Evolutionary conservation across 2,329 filamentous ascomycete genomes (phyloP).

Genomic region (Periconia digitata): DNA sequence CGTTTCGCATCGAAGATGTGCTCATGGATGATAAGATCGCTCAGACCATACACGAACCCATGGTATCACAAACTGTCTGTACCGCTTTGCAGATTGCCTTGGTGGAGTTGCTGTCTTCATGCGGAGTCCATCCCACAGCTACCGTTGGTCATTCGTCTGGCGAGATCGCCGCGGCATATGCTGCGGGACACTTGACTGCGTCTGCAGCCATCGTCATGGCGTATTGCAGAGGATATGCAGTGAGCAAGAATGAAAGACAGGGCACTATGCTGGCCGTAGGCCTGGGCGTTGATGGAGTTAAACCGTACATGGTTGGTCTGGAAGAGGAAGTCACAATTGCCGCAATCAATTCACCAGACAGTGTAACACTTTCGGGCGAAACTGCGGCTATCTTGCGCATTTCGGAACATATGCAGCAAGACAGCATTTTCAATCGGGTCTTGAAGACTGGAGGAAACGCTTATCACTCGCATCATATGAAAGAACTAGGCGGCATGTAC

Average conservation of each 20-base stretch:
- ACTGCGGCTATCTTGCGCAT: slow-evolving; percentile 4
- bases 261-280: slow-evolving; percentile 30
- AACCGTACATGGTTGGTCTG: slow-evolving; percentile 4
- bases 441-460: slow-evolving; percentile 9
- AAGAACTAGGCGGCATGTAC: slow-evolving; percentile 7
- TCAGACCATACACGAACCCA: slow-evolving; percentile 10
- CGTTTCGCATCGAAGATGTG: slow-evolving; percentile 2
- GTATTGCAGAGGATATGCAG: slow-evolving; percentile 19
- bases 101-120: slow-evolving; percentile 18
- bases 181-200: slow-evolving; percentile 17
- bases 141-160: slow-evolving; percentile 28
- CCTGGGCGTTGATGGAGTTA: slow-evolving; percentile 1
- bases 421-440: not conserved
- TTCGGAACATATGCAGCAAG: not conserved
- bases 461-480: slow-evolving; percentile 17
- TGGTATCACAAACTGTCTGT: slow-evolving; percentile 20
- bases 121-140: slow-evolving; percentile 8
- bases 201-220: slow-evolving; percentile 21
- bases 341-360: slow-evolving; percentile 22
- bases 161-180: slow-evolving; percentile 27
- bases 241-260: slow-evolving; percentile 5
- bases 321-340: slow-evolving; percentile 17
- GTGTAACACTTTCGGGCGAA: slow-evolving; percentile 26
- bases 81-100: slow-evolving; percentile 27
- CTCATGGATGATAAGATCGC: not conserved